Evolutionary conservation across 2,329 filamentous ascomycete genomes (phyloP).

Genomic region (Diaporthe citrichinensis): DNA sequence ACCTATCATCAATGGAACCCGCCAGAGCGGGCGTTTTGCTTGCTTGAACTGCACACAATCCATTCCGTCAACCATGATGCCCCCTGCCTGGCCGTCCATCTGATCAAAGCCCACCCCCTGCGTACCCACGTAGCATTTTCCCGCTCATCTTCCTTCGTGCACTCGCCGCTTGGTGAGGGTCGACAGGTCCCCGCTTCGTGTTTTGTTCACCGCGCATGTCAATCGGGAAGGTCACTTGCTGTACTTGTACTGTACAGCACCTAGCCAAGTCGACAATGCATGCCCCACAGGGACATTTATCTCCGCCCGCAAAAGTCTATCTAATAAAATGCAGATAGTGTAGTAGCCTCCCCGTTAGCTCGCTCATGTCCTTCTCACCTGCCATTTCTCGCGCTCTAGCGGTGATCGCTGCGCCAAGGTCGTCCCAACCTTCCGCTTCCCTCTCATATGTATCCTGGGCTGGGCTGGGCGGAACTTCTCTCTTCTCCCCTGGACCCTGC

Average conservation of each 20-base stretch:
- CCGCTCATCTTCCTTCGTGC: background rate
- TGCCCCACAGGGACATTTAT: conserved; percentile 23
- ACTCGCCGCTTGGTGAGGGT: background rate
- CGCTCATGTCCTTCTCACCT: conserved; percentile 17
- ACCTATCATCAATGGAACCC: conserved; percentile 2
- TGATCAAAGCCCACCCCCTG: background rate
- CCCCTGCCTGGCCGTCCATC: background rate
- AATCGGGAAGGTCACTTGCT: conserved; percentile 23
- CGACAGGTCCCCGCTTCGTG: conserved; percentile 21
- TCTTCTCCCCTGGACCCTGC: conserved; percentile 10
- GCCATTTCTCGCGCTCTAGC: conserved; percentile 14
- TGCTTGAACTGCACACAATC: background rate
- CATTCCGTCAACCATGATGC: conserved; percentile 1
- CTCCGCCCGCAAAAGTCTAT: conserved; percentile 7
- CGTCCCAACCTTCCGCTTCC: conserved; percentile 20
- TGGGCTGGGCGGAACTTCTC: background rate
- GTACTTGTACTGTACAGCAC: background rate
- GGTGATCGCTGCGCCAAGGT: conserved; percentile 4
- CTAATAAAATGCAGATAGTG: conserved; percentile 4
- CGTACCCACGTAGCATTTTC: background rate
- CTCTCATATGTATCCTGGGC: background rate
- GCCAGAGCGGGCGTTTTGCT: background rate
- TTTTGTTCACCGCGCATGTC: conserved; percentile 19
- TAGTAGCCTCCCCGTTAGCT: conserved; percentile 12
- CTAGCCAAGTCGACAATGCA: conserved; percentile 16